phyloP scores from a whole-genome alignment of 2,329 filamentous ascomycete species.

The Arthrobotrys pseudoclavata region DNA sequence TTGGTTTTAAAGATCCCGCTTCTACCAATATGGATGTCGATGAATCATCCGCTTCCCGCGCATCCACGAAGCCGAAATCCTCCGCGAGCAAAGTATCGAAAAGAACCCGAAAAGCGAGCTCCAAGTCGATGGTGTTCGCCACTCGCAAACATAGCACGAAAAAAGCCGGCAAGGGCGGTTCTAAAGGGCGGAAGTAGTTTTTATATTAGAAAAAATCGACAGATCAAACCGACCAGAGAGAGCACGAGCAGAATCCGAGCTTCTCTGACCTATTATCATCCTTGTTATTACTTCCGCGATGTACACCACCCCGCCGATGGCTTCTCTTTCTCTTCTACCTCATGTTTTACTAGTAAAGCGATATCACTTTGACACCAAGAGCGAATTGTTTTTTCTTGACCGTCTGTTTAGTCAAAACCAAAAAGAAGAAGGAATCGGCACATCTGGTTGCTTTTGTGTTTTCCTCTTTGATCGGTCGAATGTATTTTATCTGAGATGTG shows the following conservation, averaged over 20 bases:
- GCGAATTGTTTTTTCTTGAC: background rate
- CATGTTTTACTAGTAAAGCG: slow-evolving; percentile 49
- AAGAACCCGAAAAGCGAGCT: slow-evolving; percentile 47
- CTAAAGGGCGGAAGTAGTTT: slow-evolving; percentile 52
- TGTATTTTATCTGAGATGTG: slow-evolving; percentile 27
- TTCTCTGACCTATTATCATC: background rate
- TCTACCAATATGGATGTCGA: slow-evolving; percentile 59
- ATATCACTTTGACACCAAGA: slow-evolving; percentile 12
- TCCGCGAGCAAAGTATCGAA: slow-evolving; percentile 45
- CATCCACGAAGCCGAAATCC: slow-evolving; percentile 43
- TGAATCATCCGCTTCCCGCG: slow-evolving; percentile 39
- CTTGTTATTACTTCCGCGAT: slow-evolving; percentile 6
- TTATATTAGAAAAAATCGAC: background rate
- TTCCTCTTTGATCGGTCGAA: background rate
- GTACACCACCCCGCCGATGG: slow-evolving; percentile 13
- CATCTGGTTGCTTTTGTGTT: slow-evolving; percentile 13
- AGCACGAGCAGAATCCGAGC: background rate
- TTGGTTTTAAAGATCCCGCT: slow-evolving; percentile 58
- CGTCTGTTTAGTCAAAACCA: slow-evolving; percentile 2
- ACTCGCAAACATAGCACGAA: slow-evolving; percentile 49
- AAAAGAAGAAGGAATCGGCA: background rate
- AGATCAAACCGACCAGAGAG: background rate
- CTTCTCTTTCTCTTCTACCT: slow-evolving; percentile 28
- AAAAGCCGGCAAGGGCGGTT: slow-evolving; percentile 27
- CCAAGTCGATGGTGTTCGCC: slow-evolving; percentile 55